A percentile compares a stretch with the other conserved stretches of the same genome.
Evolutionary conservation across 148 eudicot genomes (phyloP).

Genomic region (Talinum fruticosum): DNA sequence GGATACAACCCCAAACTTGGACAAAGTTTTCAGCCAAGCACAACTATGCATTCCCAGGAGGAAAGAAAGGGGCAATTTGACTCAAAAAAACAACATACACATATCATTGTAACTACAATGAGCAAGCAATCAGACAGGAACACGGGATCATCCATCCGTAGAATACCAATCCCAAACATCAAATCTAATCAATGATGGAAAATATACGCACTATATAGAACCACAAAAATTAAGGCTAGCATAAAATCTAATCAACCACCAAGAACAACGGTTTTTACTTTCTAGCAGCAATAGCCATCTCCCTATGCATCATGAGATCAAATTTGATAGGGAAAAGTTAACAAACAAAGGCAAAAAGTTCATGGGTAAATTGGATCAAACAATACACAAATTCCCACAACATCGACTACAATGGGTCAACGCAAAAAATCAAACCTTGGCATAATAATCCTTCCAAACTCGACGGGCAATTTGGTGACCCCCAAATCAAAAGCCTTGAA

Average conservation of each 20-base stretch:
- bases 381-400: background rate
- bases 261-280: too few species aligned
- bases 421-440: constrained; percentile 38
- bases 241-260: too few species aligned
- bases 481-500: constrained; percentile 86
- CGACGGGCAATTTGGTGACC: constrained; percentile 79
- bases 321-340: background rate
- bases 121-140: background rate
- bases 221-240: too few species aligned
- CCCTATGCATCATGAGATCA: background rate
- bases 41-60: background rate
- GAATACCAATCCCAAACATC: too few species aligned
- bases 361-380: background rate
- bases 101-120: background rate
- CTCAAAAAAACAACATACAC: background rate
- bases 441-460: constrained; percentile 76
- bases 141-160: too few species aligned
- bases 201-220: too few species aligned
- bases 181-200: too few species aligned
- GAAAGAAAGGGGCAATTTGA: background rate
- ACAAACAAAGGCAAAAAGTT: background rate
- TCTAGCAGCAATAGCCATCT: too few species aligned
- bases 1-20: background rate
- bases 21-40: background rate
- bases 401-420: background rate